Evolutionary conservation across 352 stramenopile species (phyloP), one percentile per base, ranked within the genome.

Genomic region (Phytopythium cucurbitacearum): DNA sequence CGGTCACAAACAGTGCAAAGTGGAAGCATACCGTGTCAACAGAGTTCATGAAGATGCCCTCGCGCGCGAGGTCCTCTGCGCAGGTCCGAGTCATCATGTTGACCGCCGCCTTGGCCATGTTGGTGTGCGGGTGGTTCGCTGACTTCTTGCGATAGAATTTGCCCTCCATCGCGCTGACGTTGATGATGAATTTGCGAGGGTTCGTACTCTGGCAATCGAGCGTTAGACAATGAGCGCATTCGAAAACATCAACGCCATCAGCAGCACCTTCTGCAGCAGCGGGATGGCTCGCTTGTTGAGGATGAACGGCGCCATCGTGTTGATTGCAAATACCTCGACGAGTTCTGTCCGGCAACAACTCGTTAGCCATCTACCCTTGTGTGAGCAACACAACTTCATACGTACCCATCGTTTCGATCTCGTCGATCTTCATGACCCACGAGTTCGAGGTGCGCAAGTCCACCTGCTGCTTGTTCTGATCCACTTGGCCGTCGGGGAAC

Each of bases 131-230:
- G 59, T 98, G 93, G 60, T 97, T 95, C 5, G 86, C 71, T 60
- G 91, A 95, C 71, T 98, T 98, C 63, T 77, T 94, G 21, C 94
- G 69, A 65, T 98, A 97, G 58, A 98, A 98, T 64, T 98, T 98
- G 37, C 94, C 94, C 54, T 98, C 94, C 94, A 98, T 98, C 12
- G 94, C 94, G 32, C 85, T 97, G 12, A 98, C 94, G 51, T 98
- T 98, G 53, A 98, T 89, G 53, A 98, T 97, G 53, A 85, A 89
- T 38, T 71, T 74, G 37, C 67, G 65, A 39, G 48, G 15, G 40
- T 83, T 76, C 32, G 53, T 66, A 41, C 77, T 86, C 73, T 85
- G 37, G 5, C 40, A 13, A 9, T 13, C 38, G 38, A 13, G 38
- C 38, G 12, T 41, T 41, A 41, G 38, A 41, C 38, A 9, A 41